Conservation (phyloP, 106 monocot genomes). For the Dendrobium chrysotoxum region DNA sequence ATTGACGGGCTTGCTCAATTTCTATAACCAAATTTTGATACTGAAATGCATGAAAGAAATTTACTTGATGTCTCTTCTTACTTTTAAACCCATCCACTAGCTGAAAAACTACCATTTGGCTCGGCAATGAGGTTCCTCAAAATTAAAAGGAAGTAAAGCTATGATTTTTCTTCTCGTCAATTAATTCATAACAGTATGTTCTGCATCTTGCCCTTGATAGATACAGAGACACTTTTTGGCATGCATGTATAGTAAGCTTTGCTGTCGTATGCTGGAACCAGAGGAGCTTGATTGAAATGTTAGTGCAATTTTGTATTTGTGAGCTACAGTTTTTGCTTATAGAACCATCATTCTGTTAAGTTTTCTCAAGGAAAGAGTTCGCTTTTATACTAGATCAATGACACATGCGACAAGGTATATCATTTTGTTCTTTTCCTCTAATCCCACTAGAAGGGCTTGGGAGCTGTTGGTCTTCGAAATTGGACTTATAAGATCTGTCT, state of each 20-base stretch:
- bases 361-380: not conserved
- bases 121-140: not conserved
- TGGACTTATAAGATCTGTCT: too few species aligned
- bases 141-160: not conserved
- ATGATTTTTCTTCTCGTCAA: not conserved
- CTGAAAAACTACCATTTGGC: not conserved
- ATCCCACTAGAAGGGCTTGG: too few species aligned
- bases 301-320: not conserved
- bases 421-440: too few species aligned
- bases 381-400: not conserved
- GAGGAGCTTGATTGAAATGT: not conserved
- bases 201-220: not conserved
- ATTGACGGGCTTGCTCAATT: not conserved
- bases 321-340: not conserved
- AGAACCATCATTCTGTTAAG: not conserved
- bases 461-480: too few species aligned
- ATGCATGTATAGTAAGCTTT: not conserved
- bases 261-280: not conserved
- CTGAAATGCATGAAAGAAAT: not conserved
- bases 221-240: not conserved
- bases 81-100: not conserved
- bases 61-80: not conserved
- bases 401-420: too few species aligned
- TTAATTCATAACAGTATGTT: not conserved
- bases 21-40: not conserved